A percentile compares a stretch with the other conserved stretches of the same genome.
Conservation (phyloP, 495 filamentous ascomycete genomes). For the Annulohypoxylon bovei region DNA sequence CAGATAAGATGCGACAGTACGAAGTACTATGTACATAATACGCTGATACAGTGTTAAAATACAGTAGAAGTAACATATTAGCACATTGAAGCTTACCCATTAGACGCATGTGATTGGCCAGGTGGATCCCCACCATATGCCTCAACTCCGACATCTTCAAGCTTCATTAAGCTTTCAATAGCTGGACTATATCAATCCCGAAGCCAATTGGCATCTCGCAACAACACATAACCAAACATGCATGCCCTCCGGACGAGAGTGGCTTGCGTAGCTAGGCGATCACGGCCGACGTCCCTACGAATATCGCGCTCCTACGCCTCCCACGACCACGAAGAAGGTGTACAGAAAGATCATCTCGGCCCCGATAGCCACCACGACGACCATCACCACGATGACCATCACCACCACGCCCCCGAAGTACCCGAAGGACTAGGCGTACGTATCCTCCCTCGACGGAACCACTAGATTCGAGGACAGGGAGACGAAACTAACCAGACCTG, state of each 20-base stretch:
- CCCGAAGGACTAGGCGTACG: conserved; percentile 59
- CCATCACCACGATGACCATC: conserved; percentile 28
- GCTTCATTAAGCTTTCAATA: conserved; percentile 15
- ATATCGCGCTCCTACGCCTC: conserved; percentile 57
- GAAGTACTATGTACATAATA: background rate
- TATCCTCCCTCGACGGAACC: background rate
- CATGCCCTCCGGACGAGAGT: conserved; percentile 57
- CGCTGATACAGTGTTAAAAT: conserved; percentile 11
- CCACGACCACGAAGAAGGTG: conserved; percentile 51
- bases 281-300: conserved; percentile 44
- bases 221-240: conserved; percentile 48
- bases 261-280: conserved; percentile 49
- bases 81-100: conserved; percentile 29
- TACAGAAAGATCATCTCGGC: too few species aligned
- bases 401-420: conserved; percentile 49
- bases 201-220: conserved; percentile 44
- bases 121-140: conserved; percentile 30
- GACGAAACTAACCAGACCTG: background rate
- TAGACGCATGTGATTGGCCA: conserved; percentile 31
- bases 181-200: conserved; percentile 25
- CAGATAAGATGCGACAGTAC: background rate
- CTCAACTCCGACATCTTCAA: conserved; percentile 35
- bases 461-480: background rate
- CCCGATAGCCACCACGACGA: conserved; percentile 2
- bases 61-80: background rate